phyloP scores from a whole-genome alignment of 345 rosid species.

The Reutealis trisperma region DNA sequence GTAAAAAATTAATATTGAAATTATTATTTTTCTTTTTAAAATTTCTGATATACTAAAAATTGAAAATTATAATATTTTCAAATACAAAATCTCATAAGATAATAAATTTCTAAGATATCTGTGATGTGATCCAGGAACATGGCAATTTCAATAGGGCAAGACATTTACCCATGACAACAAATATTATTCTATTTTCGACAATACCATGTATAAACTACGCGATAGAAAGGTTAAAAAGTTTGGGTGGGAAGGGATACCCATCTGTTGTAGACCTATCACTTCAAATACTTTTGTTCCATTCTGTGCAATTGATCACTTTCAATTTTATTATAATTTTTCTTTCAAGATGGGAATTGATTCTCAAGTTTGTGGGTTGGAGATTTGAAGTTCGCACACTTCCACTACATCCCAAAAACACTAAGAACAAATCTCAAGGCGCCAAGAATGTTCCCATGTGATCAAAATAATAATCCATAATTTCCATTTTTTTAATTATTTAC shows the following conservation, averaged over 20 bases:
- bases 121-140: no score
- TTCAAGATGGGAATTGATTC: conserved; percentile 1
- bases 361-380: not conserved
- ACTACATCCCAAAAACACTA: no score
- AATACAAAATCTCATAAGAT: no score
- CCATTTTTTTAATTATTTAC: no score
- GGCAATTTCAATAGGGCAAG: no score
- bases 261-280: not conserved
- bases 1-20: no score
- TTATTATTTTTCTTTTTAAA: no score
- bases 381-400: not conserved
- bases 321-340: not conserved
- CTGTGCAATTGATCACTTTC: not conserved
- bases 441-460: conserved; percentile 6
- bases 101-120: no score
- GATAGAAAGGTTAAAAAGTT: not conserved
- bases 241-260: not conserved
- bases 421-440: conserved; percentile 7
- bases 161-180: not conserved
- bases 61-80: no score
- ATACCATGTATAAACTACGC: not conserved
- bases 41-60: no score
- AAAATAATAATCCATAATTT: not conserved
- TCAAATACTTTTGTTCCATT: not conserved
- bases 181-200: not conserved